Conservation (phyloP, 148 eudicot genomes). For the Beta vulgaris region DNA sequence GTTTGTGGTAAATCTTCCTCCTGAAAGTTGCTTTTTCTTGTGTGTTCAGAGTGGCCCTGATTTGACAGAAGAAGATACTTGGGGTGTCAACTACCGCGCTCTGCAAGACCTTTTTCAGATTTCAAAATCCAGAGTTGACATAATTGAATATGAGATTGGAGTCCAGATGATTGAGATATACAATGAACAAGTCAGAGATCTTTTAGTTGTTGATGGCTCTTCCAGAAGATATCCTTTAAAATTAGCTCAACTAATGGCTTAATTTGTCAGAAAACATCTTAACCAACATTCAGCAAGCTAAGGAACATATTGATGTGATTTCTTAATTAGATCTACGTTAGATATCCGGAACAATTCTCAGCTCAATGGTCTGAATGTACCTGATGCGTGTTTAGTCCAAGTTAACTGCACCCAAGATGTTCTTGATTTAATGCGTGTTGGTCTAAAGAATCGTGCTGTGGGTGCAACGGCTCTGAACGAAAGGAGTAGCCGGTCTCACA, state of each 20-base stretch:
- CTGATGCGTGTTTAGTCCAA: constrained; percentile 82
- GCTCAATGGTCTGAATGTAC: constrained; percentile 87
- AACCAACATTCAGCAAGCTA: neutral
- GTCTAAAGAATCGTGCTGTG: constrained; percentile 87
- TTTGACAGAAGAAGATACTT: constrained; percentile 65
- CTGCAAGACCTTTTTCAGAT: constrained; percentile 74
- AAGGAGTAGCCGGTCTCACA: constrained; percentile 95
- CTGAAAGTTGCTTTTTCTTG: neutral
- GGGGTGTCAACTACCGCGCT: constrained; percentile 98
- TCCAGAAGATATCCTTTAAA: constrained; percentile 84
- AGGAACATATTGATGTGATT: neutral
- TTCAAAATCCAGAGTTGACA: constrained; percentile 56
- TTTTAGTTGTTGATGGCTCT: constrained; percentile 74
- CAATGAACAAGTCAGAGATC: constrained; percentile 97
- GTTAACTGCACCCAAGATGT: constrained; percentile 84
- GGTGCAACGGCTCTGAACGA: constrained; percentile 97
- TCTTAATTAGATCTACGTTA: constrained; percentile 66
- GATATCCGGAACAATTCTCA: constrained; percentile 92
- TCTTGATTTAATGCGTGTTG: constrained; percentile 82
- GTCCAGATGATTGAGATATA: constrained; percentile 98
- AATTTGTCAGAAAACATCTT: neutral
- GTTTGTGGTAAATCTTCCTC: constrained; percentile 1
- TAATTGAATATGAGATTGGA: constrained; percentile 72
- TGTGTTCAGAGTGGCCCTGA: constrained; percentile 87
- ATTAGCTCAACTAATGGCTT: neutral